A percentile compares a stretch with the other conserved stretches of the same genome.
phyloP scores from a whole-genome alignment of 1,284 basidiomycete species.

The Takashimella koratensis region DNA sequence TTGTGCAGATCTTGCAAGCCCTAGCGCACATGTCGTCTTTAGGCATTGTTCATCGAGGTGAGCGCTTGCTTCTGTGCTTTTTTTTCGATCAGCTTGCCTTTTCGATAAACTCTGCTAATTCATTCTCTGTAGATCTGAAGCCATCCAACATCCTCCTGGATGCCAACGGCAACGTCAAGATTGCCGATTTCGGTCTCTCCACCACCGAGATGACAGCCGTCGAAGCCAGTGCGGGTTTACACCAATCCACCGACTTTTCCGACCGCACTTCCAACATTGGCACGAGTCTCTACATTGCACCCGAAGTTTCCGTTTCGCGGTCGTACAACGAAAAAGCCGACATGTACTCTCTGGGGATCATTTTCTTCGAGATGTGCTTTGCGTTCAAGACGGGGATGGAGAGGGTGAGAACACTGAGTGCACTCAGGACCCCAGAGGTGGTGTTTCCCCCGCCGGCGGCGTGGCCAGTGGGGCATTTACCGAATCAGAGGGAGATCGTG shows the following conservation, averaged over 20 bases:
- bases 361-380: constrained; percentile 98
- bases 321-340: constrained; percentile 64
- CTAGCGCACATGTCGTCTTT: constrained; percentile 83
- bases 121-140: constrained; percentile 66
- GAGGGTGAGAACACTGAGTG: constrained; percentile 75
- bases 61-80: too few relatives aligned
- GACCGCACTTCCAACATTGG: constrained; percentile 67
- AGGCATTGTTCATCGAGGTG: constrained; percentile 77
- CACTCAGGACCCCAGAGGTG: constrained; percentile 67
- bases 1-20: constrained; percentile 89
- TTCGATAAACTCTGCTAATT: background rate
- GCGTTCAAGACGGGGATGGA: constrained; percentile 82
- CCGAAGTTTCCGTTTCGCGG: constrained; percentile 57
- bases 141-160: constrained; percentile 89
- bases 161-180: constrained; percentile 83
- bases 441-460: constrained; percentile 60
- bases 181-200: constrained; percentile 86
- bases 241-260: constrained; percentile 17
- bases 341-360: constrained; percentile 91
- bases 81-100: too few relatives aligned
- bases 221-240: constrained; percentile 58
- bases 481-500: constrained; percentile 58
- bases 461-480: constrained; percentile 61
- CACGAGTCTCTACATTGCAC: constrained; percentile 88
- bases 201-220: constrained; percentile 75